Percentiles rank a stretch among this genome's conserved stretches.
phyloP scores from a whole-genome alignment of 257 asterid species.

The Salvia rosmarinus region DNA sequence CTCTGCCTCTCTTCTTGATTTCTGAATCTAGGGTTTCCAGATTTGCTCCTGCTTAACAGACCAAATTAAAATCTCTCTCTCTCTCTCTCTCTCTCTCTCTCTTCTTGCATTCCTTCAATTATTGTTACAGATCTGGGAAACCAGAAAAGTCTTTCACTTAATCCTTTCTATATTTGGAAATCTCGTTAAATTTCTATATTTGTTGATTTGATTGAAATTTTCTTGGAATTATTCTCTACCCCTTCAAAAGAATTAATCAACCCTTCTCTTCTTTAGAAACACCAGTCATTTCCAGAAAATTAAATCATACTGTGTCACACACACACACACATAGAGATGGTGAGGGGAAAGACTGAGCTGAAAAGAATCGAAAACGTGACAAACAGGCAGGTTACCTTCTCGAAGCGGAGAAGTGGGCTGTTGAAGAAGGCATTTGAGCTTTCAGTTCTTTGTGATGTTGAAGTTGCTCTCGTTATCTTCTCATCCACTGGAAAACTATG shows the following conservation, averaged over 20 bases:
- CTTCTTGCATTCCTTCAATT: neutral
- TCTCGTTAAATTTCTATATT: neutral
- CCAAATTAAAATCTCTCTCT: too few relatives aligned
- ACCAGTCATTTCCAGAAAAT: neutral
- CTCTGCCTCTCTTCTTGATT: slow-evolving; percentile 7
- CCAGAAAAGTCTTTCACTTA: neutral
- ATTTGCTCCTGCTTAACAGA: neutral
- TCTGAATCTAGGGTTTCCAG: slow-evolving; percentile 32
- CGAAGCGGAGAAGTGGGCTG: slow-evolving; percentile 63
- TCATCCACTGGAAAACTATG: slow-evolving; percentile 56
- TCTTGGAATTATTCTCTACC: neutral
- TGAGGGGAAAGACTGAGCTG: slow-evolving; percentile 63
- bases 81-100: too few relatives aligned
- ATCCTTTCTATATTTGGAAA: slow-evolving; percentile 22
- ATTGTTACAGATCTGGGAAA: slow-evolving; percentile 45
- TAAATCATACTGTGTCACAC: neutral
- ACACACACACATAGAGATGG: slow-evolving; percentile 41
- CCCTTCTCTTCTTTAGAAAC: neutral
- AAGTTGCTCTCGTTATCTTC: slow-evolving; percentile 58
- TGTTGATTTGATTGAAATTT: neutral
- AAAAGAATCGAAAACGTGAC: slow-evolving; percentile 62
- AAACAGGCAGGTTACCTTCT: slow-evolving; percentile 66
- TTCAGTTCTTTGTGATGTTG: slow-evolving; percentile 71
- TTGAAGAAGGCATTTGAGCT: slow-evolving; percentile 68
- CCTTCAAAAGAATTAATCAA: neutral